Base-by-base conservation (phyloP, 176 grass and related monocot genomes). In the Olyra latifolia region DNA sequence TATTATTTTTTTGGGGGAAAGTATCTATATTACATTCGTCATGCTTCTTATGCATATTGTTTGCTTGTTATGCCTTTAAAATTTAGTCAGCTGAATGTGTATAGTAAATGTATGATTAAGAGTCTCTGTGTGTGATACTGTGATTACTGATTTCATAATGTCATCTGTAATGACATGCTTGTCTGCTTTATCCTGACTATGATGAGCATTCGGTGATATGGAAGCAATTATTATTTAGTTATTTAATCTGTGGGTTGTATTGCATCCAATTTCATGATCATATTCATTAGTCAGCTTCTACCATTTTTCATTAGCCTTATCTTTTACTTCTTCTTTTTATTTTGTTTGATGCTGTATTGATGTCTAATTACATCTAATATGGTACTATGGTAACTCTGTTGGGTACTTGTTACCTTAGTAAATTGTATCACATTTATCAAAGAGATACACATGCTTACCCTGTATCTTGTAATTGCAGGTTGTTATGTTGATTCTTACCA, bases 401-500 rank as follows among this genome's bases (percentile, higher is more conserved):
- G 0, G 17, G 5, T 38, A 66, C 16, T 79, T 83, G 2, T 66
- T 89, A 45, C 45, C 10, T 79, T 49, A 16, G 62, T 24, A 32
- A 79, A 41, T 79, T 76, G 41, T 69, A 29, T 59, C 25, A 50
- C 24, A 41, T 66, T 53, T 14, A 32, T 40, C 9, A 25, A 74
- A 45, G 28, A 20, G 30, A 76, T 66, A 59, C 13, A 73, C 48
- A 47, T 23, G 8, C 43, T 74, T 61, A 81, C 20, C 1, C 25
- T 71, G 0, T 12, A 41, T 10, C 3, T 65, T 50, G 59, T n/a
- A 52, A 20, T 53, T 88, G 62, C 87, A 99, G 96, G 88, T 99
- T 4, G 80, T 88, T 42, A 63, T 99, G 75, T 86, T 95, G 88
- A 64, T 91, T 17, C 84, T 99, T 80, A 79, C 86, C 27, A 58